Conservation (phyloP, 176 grass and related monocot genomes). For the Cenchrus americanus region DNA sequence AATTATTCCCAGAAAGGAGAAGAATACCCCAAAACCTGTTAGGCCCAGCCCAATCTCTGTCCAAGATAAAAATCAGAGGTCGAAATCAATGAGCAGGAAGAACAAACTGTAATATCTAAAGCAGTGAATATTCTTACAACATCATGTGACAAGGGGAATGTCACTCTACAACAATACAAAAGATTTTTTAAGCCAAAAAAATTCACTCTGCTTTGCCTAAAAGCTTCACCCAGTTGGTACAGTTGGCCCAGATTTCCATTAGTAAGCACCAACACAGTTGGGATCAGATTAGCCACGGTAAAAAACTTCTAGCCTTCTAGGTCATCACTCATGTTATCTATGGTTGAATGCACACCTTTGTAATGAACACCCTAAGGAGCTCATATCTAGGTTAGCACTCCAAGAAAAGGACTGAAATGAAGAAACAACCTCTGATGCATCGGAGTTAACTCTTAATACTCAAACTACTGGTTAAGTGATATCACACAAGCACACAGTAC, state of each 20-base stretch:
- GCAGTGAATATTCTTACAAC: constrained; percentile 3
- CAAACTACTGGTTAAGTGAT: neutral
- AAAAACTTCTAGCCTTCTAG: neutral
- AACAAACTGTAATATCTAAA: constrained; percentile 38
- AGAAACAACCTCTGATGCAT: neutral
- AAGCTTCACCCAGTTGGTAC: constrained; percentile 14
- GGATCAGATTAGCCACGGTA: neutral
- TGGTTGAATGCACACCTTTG: neutral
- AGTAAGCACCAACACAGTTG: neutral
- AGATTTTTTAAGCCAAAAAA: neutral
- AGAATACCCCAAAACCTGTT: constrained; percentile 96
- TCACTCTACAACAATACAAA: neutral
- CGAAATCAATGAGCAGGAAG: constrained; percentile 19
- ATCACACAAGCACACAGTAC: neutral
- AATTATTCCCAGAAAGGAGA: constrained; percentile 90
- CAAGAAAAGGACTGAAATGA: neutral
- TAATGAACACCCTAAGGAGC: neutral
- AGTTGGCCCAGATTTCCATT: neutral
- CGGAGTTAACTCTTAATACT: neutral
- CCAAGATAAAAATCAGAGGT: constrained; percentile 32
- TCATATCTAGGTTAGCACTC: too few relatives aligned
- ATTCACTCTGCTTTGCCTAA: constrained; percentile 1
- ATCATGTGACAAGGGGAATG: neutral
- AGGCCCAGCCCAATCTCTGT: constrained; percentile 91
- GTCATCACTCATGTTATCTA: neutral